Conservation (phyloP, 2,329 filamentous ascomycete genomes). For the Alternaria triticina region DNA sequence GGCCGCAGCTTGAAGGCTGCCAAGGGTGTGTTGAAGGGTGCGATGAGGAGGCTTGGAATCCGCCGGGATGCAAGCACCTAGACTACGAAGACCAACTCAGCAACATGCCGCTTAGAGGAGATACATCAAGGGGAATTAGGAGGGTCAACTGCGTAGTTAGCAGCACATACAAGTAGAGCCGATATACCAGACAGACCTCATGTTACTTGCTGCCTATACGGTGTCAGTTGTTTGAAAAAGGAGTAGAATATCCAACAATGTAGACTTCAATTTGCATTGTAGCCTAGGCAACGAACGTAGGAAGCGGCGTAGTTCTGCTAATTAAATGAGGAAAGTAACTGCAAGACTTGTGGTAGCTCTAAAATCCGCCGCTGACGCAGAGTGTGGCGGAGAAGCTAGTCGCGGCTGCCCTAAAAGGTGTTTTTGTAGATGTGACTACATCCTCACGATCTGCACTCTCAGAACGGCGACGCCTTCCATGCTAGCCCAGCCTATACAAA, state of each 20-base stretch:
- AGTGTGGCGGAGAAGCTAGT: neutral
- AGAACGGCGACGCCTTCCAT: neutral
- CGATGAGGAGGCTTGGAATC: rapidly evolving
- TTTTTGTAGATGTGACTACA: neutral
- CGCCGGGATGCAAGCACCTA: neutral
- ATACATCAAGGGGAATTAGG: neutral
- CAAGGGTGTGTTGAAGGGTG: neutral
- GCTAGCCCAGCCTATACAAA: neutral
- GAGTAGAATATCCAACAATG: neutral
- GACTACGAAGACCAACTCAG: neutral
- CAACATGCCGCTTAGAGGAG: neutral
- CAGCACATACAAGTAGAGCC: neutral
- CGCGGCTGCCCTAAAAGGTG: neutral
- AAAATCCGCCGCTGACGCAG: neutral
- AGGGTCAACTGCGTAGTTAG: neutral
- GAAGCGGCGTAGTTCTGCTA: neutral
- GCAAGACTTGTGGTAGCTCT: neutral
- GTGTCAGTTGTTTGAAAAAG: neutral
- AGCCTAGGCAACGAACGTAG: neutral
- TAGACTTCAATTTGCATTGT: neutral
- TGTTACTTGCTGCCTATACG: neutral
- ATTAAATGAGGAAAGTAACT: neutral
- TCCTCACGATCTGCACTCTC: neutral
- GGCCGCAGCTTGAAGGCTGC: neutral
- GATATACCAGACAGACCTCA: neutral